Conservation (phyloP, 805 yeast genomes). For the Candida quercuum region DNA sequence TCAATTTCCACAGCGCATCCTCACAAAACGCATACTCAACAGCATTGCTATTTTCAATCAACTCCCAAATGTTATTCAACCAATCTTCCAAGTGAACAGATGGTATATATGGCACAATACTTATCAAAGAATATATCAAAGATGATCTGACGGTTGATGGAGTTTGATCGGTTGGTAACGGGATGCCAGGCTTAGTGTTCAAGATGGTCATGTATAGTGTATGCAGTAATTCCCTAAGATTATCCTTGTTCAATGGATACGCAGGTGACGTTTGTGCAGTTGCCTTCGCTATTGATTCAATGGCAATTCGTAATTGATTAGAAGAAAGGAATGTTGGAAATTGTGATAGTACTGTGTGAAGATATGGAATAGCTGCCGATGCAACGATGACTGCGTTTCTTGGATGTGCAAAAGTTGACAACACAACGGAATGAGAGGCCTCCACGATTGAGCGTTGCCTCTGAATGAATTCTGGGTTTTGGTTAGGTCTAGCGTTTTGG, state of each 20-base stretch:
- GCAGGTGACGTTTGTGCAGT: slow-evolving; percentile 32
- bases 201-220: slow-evolving; percentile 37
- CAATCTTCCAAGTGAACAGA: slow-evolving; percentile 36
- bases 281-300: slow-evolving; percentile 47
- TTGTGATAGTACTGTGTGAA: slow-evolving; percentile 42
- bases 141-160: slow-evolving; percentile 42
- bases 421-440: slow-evolving; percentile 57
- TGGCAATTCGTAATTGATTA: slow-evolving; percentile 50
- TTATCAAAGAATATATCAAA: slow-evolving; percentile 39
- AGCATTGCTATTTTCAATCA: slow-evolving; percentile 28
- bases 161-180: slow-evolving; percentile 15
- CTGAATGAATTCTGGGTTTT: slow-evolving; percentile 6
- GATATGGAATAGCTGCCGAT: slow-evolving; percentile 31
- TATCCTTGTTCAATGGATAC: slow-evolving; percentile 24
- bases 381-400: slow-evolving; percentile 19
- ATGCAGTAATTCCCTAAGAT: slow-evolving; percentile 33
- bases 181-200: slow-evolving; percentile 28
- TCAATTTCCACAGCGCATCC: slow-evolving; percentile 43
- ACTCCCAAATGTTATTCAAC: slow-evolving; percentile 39
- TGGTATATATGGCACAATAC: slow-evolving; percentile 48
- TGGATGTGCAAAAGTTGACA: slow-evolving; percentile 27
- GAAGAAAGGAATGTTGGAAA: slow-evolving; percentile 53
- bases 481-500: slow-evolving; percentile 6
- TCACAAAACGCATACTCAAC: slow-evolving; percentile 36
- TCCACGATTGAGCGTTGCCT: slow-evolving; percentile 39